phyloP scores from a whole-genome alignment of 2,329 filamentous ascomycete species.

The Sclerotinia sclerotiorum region DNA sequence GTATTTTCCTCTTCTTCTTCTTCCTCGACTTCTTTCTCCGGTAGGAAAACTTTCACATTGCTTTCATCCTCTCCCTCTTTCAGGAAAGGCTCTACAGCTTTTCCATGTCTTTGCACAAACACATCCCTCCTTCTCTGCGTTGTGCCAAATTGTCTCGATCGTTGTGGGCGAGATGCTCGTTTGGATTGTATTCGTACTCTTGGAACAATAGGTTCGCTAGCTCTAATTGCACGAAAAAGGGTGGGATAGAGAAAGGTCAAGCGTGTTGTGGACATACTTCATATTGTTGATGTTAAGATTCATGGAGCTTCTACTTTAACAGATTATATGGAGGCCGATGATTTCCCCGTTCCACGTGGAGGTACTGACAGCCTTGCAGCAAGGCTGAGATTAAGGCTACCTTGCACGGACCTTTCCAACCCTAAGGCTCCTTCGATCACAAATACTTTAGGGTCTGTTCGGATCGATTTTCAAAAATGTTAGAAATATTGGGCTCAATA shows the following conservation, averaged over 20 bases:
- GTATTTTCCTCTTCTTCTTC: conserved; percentile 24
- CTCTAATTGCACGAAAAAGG: conserved; percentile 56
- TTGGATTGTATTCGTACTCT: conserved; percentile 38
- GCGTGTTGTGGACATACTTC: conserved; percentile 58
- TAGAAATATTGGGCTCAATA: no score
- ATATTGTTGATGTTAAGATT: conserved; percentile 2
- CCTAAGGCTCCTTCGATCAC: neutral
- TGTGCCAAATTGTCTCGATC: conserved; percentile 42
- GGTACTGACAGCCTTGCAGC: neutral
- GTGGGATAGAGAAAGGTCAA: conserved; percentile 70
- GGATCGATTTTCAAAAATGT: no score
- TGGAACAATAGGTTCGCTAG: conserved; percentile 46
- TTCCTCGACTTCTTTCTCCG: conserved; percentile 25
- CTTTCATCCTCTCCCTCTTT: conserved; percentile 37
- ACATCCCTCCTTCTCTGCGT: conserved; percentile 44
- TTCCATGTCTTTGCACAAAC: conserved; percentile 59
- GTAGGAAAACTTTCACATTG: conserved; percentile 27
- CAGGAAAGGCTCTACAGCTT: conserved; percentile 56
- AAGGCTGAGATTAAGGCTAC: neutral
- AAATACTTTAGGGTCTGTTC: no score
- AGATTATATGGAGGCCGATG: neutral
- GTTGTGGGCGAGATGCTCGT: conserved; percentile 31
- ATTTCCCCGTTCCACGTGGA: conserved; percentile 3
- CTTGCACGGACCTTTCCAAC: neutral
- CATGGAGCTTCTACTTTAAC: neutral